Evolutionary conservation across 1,284 basidiomycete species (phyloP), one percentile per base, ranked within the genome.

Genomic region (Mycosarcoma maydis): DNA sequence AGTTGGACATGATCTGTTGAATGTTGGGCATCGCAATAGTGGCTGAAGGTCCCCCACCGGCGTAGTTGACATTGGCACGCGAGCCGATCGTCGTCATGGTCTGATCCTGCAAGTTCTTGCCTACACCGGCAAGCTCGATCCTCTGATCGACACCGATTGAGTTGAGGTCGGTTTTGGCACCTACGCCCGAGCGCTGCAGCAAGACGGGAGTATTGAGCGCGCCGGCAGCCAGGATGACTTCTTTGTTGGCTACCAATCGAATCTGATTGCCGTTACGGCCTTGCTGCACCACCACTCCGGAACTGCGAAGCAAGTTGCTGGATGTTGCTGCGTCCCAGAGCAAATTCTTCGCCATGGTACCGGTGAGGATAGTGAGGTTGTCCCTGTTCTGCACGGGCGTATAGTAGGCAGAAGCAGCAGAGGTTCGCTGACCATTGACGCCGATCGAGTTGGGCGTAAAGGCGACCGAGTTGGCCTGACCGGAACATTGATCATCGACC

Each of bases 361-460:
- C 69, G 10, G 82, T 77, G 11, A 86, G 78, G 16, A 84, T 50
- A 88, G 87, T 11, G 90, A 93, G 75, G 90, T 46, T 92, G 79
- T 90, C 86, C 14, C 84, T 78, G 5, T 34, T 23, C 30, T 61
- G 34, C 10, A 85, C 79, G 0, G 85, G 84, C 0, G 83, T 78
- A 26, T 83, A 82, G 76, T 85, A 86, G 3, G 84, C 84, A 2
- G 83, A 79, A 9, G 84, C 84, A 2, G 85, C 82, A 6, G 83
- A 84, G 26, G 33, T 51, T 42, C 61, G 49, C 44, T 48, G 55
- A 55, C 34, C 47, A 16, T 69, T 29, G 13, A 43, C 26, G 13
- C 26, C 72, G 69, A 60, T 77, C 64, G 70, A 57, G 53, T 76
- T 71, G 23, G 87, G 86, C 0, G 85, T 86, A 56, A 86, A 85